Evolutionary conservation across 306 rosid genomes (phyloP).

Genomic region (Pueraria montana): DNA sequence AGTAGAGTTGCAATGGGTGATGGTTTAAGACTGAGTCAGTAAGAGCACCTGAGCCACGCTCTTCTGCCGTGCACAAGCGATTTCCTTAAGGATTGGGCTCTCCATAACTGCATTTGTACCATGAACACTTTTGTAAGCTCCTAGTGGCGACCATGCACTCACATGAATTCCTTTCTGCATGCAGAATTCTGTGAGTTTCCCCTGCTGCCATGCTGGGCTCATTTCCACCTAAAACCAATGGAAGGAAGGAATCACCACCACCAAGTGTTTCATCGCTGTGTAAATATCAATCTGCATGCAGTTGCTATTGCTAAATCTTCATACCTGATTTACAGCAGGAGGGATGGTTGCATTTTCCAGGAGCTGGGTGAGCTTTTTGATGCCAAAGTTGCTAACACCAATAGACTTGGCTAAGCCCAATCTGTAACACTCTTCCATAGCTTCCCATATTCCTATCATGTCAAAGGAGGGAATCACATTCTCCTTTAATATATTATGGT

Average conservation of each 20-base stretch:
- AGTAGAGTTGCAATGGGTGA: neutral
- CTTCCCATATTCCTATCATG: conserved; percentile 55
- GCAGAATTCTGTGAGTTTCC: conserved; percentile 52
- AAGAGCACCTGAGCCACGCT: conserved; percentile 51
- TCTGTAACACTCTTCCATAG: conserved; percentile 54
- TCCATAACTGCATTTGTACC: conserved; percentile 52
- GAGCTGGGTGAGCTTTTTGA: conserved; percentile 42
- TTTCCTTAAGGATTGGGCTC: conserved; percentile 50
- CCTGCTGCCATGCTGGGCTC: conserved; percentile 53
- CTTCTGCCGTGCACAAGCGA: conserved; percentile 50
- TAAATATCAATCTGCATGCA: neutral
- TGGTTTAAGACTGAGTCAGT: neutral
- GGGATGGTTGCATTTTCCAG: conserved; percentile 50
- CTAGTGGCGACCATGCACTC: conserved; percentile 66
- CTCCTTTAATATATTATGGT: neutral
- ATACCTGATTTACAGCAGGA: conserved; percentile 58
- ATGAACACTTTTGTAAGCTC: conserved; percentile 36
- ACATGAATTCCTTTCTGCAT: conserved; percentile 51
- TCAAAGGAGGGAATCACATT: conserved; percentile 56
- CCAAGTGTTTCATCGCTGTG: neutral
- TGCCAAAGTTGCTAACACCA: conserved; percentile 60
- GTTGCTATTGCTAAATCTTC: neutral
- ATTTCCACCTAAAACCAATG: conserved; percentile 55
- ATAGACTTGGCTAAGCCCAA: conserved; percentile 56
- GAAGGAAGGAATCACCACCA: neutral